Base-by-base conservation (phyloP, 2,329 filamentous ascomycete genomes). In the Fusarium sp. region DNA sequence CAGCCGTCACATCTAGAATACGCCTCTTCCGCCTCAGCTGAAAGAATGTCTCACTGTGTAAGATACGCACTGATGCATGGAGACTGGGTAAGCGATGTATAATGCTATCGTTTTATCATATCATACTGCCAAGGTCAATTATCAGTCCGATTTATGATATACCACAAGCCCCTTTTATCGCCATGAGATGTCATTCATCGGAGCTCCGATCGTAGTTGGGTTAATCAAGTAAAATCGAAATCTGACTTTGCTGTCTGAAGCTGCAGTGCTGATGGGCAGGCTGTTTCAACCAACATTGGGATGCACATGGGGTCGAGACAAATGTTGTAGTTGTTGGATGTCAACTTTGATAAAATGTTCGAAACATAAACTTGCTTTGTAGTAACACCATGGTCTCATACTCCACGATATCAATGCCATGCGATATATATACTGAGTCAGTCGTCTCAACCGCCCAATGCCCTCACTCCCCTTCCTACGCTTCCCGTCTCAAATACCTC, bases 401-500 rank as follows among this genome's bases (percentile, higher is more conserved):
- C 24, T 32, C 18, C 11, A 43, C 38, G 22, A 46, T 22, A 38
- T 41, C 25, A 55, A 41, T 49, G 25, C 46, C 22, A 22, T 60
- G 30, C 27, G 29, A 38, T 53, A n/a, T 24, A 54, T 54, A n/a
- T 45, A 11, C 34, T 6, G 34, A 45, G 30, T 45, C n/a, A 47
- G 12, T 54, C 18, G 20, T 27, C 22, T 72, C 46, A 71, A 48
- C 58, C 67, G 65, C 77, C 79, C 60, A 85, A 58, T 53, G 79
- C 79, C 70, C 88, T 84, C 62, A 93, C 85, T 13, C 88, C 92
- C 64, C 86, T 84, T 3, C 92, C 92, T n/a, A 94, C 90, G 73
- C 88, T 91, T 16, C 90, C 85, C 15, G 92, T 94, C 75, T 93
- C 88, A 77, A 94, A 94, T 16, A 92, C 80, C 79, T 94, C 92